Evolutionary conservation across 495 filamentous ascomycete species (phyloP).

Genomic region (Evansstolkia leycettana): DNA sequence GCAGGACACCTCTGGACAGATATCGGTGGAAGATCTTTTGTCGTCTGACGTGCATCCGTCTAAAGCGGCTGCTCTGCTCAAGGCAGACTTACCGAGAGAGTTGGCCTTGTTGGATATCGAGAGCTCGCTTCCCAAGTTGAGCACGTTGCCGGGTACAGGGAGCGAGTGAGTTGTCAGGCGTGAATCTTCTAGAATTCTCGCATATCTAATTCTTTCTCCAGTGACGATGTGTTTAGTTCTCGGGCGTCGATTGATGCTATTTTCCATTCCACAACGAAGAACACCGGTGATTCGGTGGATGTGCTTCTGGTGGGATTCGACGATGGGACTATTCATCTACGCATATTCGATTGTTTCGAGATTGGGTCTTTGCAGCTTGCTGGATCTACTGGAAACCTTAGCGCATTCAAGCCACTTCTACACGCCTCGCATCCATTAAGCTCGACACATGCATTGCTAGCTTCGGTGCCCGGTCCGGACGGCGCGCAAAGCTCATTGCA

Average conservation of each 20-base stretch:
- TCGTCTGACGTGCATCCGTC: conserved; percentile 25
- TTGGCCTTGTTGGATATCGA: conserved; percentile 70
- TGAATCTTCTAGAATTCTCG: too few relatives aligned
- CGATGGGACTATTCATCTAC: conserved; percentile 67
- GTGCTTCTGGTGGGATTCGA: conserved; percentile 69
- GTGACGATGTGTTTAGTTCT: conserved; percentile 60
- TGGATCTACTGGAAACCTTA: conserved; percentile 5
- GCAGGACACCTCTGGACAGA: conserved; percentile 24
- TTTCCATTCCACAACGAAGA: conserved; percentile 48
- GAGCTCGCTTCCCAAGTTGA: conserved; percentile 67
- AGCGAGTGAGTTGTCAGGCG: conserved; percentile 27
- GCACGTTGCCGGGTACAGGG: conserved; percentile 49
- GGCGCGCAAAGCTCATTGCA: conserved; percentile 25
- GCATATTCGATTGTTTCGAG: conserved; percentile 82
- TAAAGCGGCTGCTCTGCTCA: conserved; percentile 26
- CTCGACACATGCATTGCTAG: conserved; percentile 65
- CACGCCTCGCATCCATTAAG: conserved; percentile 64
- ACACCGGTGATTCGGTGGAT: conserved; percentile 62
- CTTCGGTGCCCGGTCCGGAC: conserved; percentile 21
- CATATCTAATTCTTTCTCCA: conserved; percentile 11
- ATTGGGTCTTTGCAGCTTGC: conserved; percentile 54
- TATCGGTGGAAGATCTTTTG: conserved; percentile 31
- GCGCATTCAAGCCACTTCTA: conserved; percentile 17
- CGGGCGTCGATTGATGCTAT: conserved; percentile 59
- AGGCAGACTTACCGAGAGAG: conserved; percentile 60